Base-by-base conservation (phyloP, 192 early-diverging fungal species). In the Spizellomyces punctatus region DNA sequence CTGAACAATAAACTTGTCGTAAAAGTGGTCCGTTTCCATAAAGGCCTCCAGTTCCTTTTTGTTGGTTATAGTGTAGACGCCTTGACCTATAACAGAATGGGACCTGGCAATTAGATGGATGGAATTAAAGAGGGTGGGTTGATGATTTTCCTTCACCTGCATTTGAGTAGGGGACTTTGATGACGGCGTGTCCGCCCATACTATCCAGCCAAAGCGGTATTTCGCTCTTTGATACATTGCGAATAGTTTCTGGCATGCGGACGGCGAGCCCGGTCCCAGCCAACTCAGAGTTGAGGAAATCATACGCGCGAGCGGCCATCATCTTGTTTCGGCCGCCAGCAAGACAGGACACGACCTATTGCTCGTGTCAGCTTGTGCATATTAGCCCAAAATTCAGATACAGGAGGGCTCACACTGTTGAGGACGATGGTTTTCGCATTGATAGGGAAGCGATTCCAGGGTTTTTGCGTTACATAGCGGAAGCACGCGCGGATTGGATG, bases 1-100 rank as follows among this genome's bases (percentile, higher is more conserved):
- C 73, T 95, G 93, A 5, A 95, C 93, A 79, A 95, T 94, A 67
- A 92, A 95, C 82, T 95, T 95, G 80, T 94, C 89, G 74, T 95
- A 95, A 66, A 91, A 87, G 62, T 95, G 93, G 71, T 90, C 88
- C 43, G 79, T 77, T 9, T 83, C 80, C 84, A 95, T 85, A 71
- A 95, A 95, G 14, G 81, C 79, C 42, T 88, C 78, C 36, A 95
- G 79, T 77, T 95, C 93, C 21, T 79, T 54, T 41, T 85, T 79
- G 68, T 88, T 91, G 36, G 92, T 94, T 70, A 95, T 95, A 9
- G 93, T 95, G 79, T 93, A 95, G 0, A 95, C 93, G 42, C 93
- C 93, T 79, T 95, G 93, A 46, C 89, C 88, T 89, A 72, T 44
- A 14, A 2, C 12, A 46, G 10, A 12, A 54, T 19, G 50, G 50